Evolutionary conservation across 257 asterid species (phyloP), one percentile per base, ranked within the genome.

Genomic region (Osmanthus fragrans): DNA sequence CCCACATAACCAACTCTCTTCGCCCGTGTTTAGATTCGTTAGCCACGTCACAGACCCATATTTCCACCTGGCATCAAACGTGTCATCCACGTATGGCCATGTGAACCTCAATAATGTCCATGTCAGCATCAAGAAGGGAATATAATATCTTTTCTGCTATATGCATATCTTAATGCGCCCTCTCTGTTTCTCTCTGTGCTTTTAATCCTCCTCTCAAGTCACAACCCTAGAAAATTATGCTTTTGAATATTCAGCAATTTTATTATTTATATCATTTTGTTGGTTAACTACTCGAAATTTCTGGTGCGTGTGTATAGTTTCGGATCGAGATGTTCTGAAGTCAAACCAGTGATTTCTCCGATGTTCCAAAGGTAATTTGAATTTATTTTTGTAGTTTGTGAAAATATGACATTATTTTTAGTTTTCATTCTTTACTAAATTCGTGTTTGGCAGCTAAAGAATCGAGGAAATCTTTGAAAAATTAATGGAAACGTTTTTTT

Each of bases 11-110:
- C 19, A 25, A 69, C 73, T 47, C 76, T 64, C 73, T 72, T 73
- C 56, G 79, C 82, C 82, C 75, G 74, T 77, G 34, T 86, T 84
- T 86, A 63, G 90, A 86, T 84, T 80, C 76, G 67, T 80, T 71
- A 23, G 18, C 73, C 77, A 45, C 71, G 37, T 79, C 84, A 83
- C 19, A 19, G 0, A 2, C 32, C 12, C 0, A 0, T 0, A n/a
- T 1, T 49, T 65, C 65, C 9, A 83, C 78, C 82, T 78, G 81
- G 51, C 33, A 7, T 29, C 77, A 75, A 2, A 54, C 51, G 19
- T 78, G 79, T 23, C 73, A 3, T 19, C 16, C 9, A 71, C 76
- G 69, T 82, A 81, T 71, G 12, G 19, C 15, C 19, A 25, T 65
- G 71, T 33, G 74, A 45, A 76, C 90, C 87, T 77, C 65, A 80